phyloP scores from a whole-genome alignment of 148 eudicot species.

The Rhododendron henanense region DNA sequence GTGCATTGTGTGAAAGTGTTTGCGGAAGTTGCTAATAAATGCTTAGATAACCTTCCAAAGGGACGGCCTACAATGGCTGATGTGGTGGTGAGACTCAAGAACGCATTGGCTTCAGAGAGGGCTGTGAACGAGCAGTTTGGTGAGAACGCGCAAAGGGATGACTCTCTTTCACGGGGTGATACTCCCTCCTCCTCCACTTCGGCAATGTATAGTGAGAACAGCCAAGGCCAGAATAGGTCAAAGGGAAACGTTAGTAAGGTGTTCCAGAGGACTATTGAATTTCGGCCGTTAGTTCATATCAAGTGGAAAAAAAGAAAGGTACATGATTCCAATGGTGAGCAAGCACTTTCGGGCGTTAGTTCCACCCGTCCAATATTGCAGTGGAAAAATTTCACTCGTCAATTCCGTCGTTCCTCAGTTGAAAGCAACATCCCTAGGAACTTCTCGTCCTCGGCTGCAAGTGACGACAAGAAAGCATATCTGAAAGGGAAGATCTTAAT shows the following conservation, averaged over 20 bases:
- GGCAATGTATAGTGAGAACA: not conserved
- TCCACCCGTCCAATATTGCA: not conserved
- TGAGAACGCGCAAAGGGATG: not conserved
- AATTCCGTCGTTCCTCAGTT: not conserved
- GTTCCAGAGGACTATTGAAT: not conserved
- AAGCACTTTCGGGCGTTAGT: not conserved
- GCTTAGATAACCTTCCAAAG: not conserved
- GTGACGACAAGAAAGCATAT: conserved; percentile 22
- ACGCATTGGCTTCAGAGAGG: not conserved
- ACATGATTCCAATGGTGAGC: not conserved
- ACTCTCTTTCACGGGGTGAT: not conserved
- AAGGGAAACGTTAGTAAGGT: not conserved
- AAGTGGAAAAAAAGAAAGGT: not conserved
- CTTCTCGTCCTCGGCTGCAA: conserved; percentile 43
- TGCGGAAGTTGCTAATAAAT: not conserved
- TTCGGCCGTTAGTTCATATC: too few species aligned
- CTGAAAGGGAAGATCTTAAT: too few species aligned
- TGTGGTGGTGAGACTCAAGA: not conserved
- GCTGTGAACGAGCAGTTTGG: not conserved
- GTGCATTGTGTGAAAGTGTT: not conserved
- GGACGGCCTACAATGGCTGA: conserved; percentile 5
- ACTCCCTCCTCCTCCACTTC: not conserved
- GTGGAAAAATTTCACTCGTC: not conserved
- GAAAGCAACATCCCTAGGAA: not conserved
- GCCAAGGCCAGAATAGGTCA: not conserved